Conservation (phyloP, 2,329 filamentous ascomycete genomes). For the Hortaea sp. region DNA sequence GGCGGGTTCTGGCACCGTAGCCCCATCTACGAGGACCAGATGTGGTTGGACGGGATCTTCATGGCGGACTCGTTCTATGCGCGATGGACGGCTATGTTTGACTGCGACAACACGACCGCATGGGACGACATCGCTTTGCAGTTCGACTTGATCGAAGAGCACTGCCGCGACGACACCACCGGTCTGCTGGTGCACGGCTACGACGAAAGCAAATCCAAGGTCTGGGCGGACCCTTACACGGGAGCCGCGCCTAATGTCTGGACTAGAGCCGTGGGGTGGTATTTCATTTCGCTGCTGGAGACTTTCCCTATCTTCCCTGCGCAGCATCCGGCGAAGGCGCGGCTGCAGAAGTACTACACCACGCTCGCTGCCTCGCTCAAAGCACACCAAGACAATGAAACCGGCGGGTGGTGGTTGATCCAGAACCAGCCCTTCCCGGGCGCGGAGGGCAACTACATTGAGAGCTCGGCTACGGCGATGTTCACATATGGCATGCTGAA, state of each 20-base stretch:
- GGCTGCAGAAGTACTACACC: no score
- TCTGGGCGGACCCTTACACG: conserved; percentile 42
- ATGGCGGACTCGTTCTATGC: no score
- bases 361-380: conserved; percentile 23
- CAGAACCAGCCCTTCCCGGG: conserved; percentile 43
- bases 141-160: no score
- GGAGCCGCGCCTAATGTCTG: conserved; percentile 46
- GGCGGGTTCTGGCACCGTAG: no score
- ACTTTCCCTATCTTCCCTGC: no score
- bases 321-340: no score
- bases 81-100: no score
- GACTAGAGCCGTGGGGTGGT: conserved; percentile 46
- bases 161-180: conserved; percentile 1
- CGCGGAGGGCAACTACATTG: conserved; percentile 47
- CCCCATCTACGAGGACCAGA: no score
- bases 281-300: conserved; percentile 28
- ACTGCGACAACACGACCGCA: no score
- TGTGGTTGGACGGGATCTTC: no score
- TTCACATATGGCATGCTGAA: conserved; percentile 45
- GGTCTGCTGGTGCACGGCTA: conserved; percentile 46
- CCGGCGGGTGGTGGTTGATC: conserved; percentile 40
- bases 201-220: conserved; percentile 38
- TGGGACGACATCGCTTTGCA: no score
- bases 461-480: conserved; percentile 49
- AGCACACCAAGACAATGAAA: conserved; percentile 6